Percentiles rank a stretch among this genome's conserved stretches.
These are phyloP conservation scores for Schoenoplectus tabernaemontani DNA, from an alignment of 202 grass and related monocot species.

Conservation along the genomic window DNA sequence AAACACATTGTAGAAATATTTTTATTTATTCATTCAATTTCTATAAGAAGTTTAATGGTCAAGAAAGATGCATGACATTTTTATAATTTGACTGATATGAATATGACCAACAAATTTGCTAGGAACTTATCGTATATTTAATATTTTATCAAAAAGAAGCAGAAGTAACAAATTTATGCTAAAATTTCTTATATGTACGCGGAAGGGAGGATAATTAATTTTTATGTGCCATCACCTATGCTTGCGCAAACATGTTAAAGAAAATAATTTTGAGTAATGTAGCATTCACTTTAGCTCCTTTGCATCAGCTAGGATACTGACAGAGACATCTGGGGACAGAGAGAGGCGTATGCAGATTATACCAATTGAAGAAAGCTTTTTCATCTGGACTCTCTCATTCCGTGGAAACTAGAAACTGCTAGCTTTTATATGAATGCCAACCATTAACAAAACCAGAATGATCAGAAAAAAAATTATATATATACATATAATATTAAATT, in stretches of 20 bases:
- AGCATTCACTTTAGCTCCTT: neutral
- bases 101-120: too few relatives aligned
- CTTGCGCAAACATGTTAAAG: too few relatives aligned
- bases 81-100: slow-evolving; percentile 1
- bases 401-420: neutral
- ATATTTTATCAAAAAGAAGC: too few relatives aligned
- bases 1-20: neutral
- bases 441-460: neutral
- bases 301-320: neutral
- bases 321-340: neutral
- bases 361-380: neutral
- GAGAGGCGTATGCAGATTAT: neutral
- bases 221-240: neutral
- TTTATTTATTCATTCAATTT: neutral
- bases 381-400: neutral
- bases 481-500: neutral
- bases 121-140: too few relatives aligned
- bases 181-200: too few relatives aligned
- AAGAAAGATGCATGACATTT: neutral
- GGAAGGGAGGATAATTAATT: too few relatives aligned
- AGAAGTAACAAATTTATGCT: too few relatives aligned
- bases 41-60: neutral
- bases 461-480: neutral
- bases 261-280: neutral
- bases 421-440: neutral